Conservation (phyloP, 2,329 filamentous ascomycete genomes). For the Talaromyces atroroseus region DNA sequence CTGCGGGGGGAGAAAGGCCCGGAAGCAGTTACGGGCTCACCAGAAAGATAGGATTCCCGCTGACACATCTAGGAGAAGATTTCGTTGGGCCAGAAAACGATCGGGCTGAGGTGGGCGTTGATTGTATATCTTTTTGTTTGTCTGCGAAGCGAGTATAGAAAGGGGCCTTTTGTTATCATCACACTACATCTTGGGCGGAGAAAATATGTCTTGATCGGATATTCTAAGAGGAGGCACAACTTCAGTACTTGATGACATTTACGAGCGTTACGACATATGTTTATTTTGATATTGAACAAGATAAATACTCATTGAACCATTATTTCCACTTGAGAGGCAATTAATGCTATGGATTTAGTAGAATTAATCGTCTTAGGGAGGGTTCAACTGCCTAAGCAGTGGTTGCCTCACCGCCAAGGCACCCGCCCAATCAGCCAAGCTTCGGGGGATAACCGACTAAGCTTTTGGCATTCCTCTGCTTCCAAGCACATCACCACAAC, state of each 20-base stretch:
- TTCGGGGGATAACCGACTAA: neutral
- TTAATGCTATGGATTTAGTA: no score
- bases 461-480: neutral
- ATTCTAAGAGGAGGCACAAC: neutral
- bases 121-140: neutral
- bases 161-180: neutral
- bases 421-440: neutral
- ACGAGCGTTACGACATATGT: neutral
- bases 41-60: neutral
- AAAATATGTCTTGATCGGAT: no score
- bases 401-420: neutral
- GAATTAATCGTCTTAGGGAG: no score
- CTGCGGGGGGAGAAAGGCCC: constrained; percentile 35
- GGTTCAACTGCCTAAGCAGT: neutral
- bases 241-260: neutral
- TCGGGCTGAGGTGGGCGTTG: neutral
- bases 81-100: constrained; percentile 6
- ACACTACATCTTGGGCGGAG: no score
- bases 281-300: neutral
- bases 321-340: no score
- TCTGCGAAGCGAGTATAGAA: neutral
- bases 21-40: constrained; percentile 27
- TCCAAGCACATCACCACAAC: neutral
- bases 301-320: neutral
- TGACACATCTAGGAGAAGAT: neutral